A percentile compares a stretch with the other conserved stretches of the same genome.
Evolutionary conservation across 1,139 yeast genomes (phyloP).

Genomic region (Meyerozyma athensensis): DNA sequence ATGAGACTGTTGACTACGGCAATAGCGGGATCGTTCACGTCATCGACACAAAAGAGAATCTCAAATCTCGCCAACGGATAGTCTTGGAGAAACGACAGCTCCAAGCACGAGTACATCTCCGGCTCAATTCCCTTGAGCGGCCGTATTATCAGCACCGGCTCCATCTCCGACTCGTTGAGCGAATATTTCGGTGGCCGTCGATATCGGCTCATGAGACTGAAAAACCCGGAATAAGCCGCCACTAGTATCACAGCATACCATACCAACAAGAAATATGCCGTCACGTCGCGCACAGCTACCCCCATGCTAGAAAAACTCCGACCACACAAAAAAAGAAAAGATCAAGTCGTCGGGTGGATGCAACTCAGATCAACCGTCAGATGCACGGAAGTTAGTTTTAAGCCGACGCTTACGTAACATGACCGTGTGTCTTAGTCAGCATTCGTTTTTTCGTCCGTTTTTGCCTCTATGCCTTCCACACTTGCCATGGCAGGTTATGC

Average conservation of each 20-base stretch:
- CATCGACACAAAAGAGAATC: conserved; percentile 72
- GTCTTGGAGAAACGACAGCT: conserved; percentile 62
- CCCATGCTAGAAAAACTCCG: not conserved
- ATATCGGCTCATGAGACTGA: conserved; percentile 40
- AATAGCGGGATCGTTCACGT: conserved; percentile 58
- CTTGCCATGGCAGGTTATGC: too few species aligned
- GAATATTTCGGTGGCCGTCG: conserved; percentile 18
- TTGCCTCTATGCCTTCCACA: too few species aligned
- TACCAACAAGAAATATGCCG: conserved; percentile 19
- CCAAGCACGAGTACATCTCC: conserved; percentile 63
- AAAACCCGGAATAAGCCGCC: conserved; percentile 45
- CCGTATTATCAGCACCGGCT: conserved; percentile 75
- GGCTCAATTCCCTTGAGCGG: conserved; percentile 86
- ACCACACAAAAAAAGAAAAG: not conserved
- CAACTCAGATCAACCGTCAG: too few species aligned
- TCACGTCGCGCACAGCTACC: not conserved
- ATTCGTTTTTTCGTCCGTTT: too few species aligned
- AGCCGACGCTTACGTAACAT: too few species aligned
- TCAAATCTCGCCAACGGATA: conserved; percentile 61
- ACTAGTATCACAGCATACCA: conserved; percentile 44
- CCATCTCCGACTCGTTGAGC: conserved; percentile 20
- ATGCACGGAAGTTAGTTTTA: too few species aligned
- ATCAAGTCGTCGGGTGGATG: not conserved
- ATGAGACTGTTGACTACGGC: conserved; percentile 51
- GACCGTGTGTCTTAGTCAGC: too few species aligned